Evolutionary conservation across 31 red algal species (phyloP), one percentile per base, ranked within the genome.

Genomic region (Odonthalia washingtoniensis): DNA sequence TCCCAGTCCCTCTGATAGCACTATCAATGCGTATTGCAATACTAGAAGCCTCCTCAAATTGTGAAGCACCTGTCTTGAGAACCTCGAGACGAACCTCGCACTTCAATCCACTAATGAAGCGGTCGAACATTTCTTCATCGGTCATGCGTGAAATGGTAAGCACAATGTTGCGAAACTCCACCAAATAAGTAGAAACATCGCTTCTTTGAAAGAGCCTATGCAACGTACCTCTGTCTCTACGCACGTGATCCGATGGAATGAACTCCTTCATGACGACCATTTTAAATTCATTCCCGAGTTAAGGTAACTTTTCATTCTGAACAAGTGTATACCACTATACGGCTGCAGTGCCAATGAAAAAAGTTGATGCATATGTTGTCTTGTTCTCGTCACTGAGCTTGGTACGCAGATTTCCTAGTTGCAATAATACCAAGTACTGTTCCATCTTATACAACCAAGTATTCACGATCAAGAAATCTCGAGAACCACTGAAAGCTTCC

Each of bases 11-110:
- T 3, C 9, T 73, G 34, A n/a, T n/a, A n/a, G n/a, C n/a, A n/a
- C n/a, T n/a, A n/a, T 89, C 76, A 41, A 73, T 65, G 4, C 40
- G 43, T 42, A 89, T 57, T 3, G 86, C 86, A 39, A 81, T 81
- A 53, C 44, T 49, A 21, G 86, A 28, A 27, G 86, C 86, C 40
- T 80, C 75, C 46, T 81, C 39, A 43, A 81, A 74, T 2, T 52
- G 36, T 37, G 3, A 27, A 14, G 52, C 28, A 43, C 43, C 63
- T 24, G 46, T 4, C 42, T 89, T 89, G 31, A 78, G 64, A 1
- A 89, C 86, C 32, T 89, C 86, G n/a, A 80, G 38, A 6, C 64
- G 43, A 2, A 89, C 4, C 40, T 81, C 62, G 3, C 40, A 37
- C 18, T 81, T 80, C 31, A 74, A 39, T 4, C 75, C 86, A 36